These are phyloP conservation scores for Botrytis sinoallii DNA, from an alignment of 2,329 filamentous ascomycete genomes.

Conservation along the genomic window DNA sequence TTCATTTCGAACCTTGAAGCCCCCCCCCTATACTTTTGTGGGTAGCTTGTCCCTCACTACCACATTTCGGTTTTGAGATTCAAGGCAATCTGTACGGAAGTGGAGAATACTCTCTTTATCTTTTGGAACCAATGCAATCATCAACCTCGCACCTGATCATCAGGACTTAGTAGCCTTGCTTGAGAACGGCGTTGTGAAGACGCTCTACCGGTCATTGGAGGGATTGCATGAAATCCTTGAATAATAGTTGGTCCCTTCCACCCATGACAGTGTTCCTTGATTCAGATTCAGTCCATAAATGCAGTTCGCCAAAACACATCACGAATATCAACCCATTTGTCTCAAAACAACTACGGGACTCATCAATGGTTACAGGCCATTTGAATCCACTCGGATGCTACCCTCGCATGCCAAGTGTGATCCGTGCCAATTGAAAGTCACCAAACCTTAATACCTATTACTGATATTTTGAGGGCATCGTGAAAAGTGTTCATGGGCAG, in stretches of 20 bases:
- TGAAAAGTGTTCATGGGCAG: background rate
- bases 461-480: background rate
- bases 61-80: background rate
- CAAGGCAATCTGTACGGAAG: background rate
- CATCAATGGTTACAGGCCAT: conserved; percentile 4
- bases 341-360: conserved; percentile 2
- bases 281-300: conserved; percentile 1
- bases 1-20: conserved; percentile 5
- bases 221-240: background rate
- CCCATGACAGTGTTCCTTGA: conserved; percentile 6
- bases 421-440: conserved; percentile 8
- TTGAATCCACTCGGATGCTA: background rate
- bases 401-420: background rate
- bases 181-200: conserved; percentile 13
- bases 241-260: conserved; percentile 6
- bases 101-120: conserved; percentile 8
- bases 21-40: conserved; percentile 10
- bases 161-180: conserved; percentile 18
- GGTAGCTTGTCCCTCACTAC: background rate
- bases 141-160: conserved; percentile 8
- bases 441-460: background rate
- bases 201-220: conserved; percentile 11
- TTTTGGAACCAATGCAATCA: background rate
- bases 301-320: conserved; percentile 1
- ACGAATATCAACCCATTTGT: conserved; percentile 11